Base-by-base conservation (phyloP, 768 basidiomycete genomes). In the Chalciporus piperatus region DNA sequence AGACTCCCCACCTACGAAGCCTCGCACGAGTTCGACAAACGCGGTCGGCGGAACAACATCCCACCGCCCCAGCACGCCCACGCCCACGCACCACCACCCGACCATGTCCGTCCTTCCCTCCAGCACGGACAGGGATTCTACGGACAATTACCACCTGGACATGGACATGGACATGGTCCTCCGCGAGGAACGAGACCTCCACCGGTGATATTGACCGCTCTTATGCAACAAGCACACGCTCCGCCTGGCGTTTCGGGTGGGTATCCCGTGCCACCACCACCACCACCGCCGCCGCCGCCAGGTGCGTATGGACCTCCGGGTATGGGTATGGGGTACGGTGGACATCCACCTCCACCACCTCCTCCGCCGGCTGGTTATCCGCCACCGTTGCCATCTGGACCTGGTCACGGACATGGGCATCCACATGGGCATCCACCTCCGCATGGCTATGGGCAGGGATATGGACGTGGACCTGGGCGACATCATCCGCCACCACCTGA, bases 11-110 rank as follows among this genome's bases (percentile, higher is more conserved):
- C 75, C 7, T 92, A 92, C 57, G 89, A 92, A 67, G 80, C 89
- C 1, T 92, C 89, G 1, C 89, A 92, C 56, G 89, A 92, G 64
- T 89, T 87, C 38, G 87, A 88, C 68, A 87, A 83, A 60, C 83
- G 85, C 25, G 83, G 82, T 3, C 82, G 85, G 19, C 76, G 85
- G 32, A 68, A 73, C 68, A 67, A 55, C 66, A 63, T 48, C 37
- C 57, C 60, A 23, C 60, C 64, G 30, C 68, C 55, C 23, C 62
- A 60, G 14, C 57, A 59, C 20, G 65, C 57, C 37, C 61, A 55
- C 25, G n/a, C n/a, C n/a, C n/a, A n/a, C n/a, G n/a, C n/a, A n/a
- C 64, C 59, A 12, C 65, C 64, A 1, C 73, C 66, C 14, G 62
- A 66, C 28, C 62, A 68, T 37, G 66, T 68, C 41, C 72, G 73